Base-by-base conservation (phyloP, 192 early-diverging fungal species). In the Spizellomyces sp. region DNA sequence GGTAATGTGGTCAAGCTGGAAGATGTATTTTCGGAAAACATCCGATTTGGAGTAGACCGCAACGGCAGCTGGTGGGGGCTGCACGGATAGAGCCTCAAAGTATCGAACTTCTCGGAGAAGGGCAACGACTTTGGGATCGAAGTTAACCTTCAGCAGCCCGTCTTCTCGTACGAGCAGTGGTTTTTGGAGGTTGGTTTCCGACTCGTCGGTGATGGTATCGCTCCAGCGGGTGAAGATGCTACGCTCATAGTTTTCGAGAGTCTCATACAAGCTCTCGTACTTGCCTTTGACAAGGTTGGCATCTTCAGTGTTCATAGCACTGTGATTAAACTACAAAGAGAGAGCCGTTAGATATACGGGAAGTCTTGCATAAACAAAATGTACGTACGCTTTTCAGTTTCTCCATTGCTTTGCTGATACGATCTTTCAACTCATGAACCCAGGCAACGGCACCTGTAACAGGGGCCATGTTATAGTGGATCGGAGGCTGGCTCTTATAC, bases 401-500 rank as follows among this genome's bases (percentile, higher is more conserved):
- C 43, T 88, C 84, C 84, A 88, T 85, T 5, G 83, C 76, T 58
- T 86, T 85, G 42, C 60, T 75, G 57, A 89, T 86, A 8, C 87
- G 58, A 58, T 88, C 84, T 63, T 86, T 88, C 50, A 89, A 67
- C 74, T 89, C 87, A 73, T 85, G 80, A 9, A 77, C 63, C 87
- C 87, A 89, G 8, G 80, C 79, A 43, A 89, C 81, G 9, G 84
- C 83, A 10, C 87, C 87, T 8, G 87, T 89, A 17, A 89, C 81
- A 1, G 87, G 87, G 3, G 87, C 87, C 86, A 88, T 86, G 71
- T 89, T 89, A 75, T 88, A 87, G 68, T 89, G 87, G 55, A 89
- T 88, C 8, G 86, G 86, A 10, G 84, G 84, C 46, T 75, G 64
- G n/a, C 74, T 80, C 64, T 84, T 82, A 73, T 75, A 80, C 22